These are phyloP conservation scores for Daphne laureola DNA, from an alignment of 441 rosid species.

Conservation along the genomic window DNA sequence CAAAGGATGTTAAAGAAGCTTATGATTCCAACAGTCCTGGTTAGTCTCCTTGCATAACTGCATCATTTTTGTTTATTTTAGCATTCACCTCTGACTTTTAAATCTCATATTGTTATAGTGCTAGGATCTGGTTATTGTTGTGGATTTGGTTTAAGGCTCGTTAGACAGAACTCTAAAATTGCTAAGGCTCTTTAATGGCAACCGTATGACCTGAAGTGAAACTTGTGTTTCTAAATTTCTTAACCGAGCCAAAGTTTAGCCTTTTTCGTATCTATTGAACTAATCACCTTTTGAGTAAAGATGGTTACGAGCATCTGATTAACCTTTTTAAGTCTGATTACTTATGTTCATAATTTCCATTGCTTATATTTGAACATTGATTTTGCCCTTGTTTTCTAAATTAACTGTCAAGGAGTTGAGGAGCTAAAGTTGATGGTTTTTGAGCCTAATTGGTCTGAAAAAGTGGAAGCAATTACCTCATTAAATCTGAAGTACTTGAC, in stretches of 20 bases:
- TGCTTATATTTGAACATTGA: conserved; percentile 11
- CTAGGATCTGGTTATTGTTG: too few relatives aligned
- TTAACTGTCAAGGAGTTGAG: conserved; percentile 47
- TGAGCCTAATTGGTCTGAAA: conserved; percentile 67
- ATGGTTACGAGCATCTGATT: background rate
- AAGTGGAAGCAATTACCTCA: conserved; percentile 47
- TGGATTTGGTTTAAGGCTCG: too few relatives aligned
- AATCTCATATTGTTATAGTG: too few relatives aligned
- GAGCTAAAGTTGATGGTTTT: conserved; percentile 60
- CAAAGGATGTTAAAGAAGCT: conserved; percentile 37
- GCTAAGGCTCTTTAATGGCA: too few relatives aligned
- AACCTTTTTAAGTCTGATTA: conserved; percentile 4
- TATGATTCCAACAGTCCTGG: conserved; percentile 38
- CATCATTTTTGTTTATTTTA: conserved; percentile 9
- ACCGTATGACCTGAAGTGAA: too few relatives aligned
- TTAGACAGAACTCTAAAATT: too few relatives aligned
- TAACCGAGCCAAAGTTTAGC: too few relatives aligned
- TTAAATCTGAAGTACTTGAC: conserved; percentile 60
- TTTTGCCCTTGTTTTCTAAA: conserved; percentile 16
- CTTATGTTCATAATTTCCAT: background rate
- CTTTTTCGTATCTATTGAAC: too few relatives aligned
- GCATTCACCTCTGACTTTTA: background rate
- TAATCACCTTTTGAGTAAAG: background rate
- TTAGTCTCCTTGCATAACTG: conserved; percentile 21
- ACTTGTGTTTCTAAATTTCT: too few relatives aligned